Conservation (phyloP, 2,329 filamentous ascomycete species). For the Claviceps capensis region DNA sequence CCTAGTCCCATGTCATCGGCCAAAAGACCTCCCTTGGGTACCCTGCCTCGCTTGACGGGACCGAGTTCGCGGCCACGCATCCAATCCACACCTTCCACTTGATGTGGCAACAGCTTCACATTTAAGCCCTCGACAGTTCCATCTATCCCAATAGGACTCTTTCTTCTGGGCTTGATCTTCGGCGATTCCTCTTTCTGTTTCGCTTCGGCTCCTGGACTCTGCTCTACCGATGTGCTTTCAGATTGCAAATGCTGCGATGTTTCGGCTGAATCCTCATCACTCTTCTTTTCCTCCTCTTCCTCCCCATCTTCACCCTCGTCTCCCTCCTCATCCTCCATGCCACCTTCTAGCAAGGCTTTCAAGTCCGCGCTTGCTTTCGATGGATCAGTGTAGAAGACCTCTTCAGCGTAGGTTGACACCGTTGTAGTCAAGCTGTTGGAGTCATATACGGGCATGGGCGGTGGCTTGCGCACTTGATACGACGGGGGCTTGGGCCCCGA, state of each 20-base stretch:
- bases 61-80: constrained; percentile 89
- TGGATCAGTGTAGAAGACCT: constrained; percentile 53
- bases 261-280: not conserved
- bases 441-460: constrained; percentile 34
- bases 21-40: constrained; percentile 86
- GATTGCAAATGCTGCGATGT: not conserved
- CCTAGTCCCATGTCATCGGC: constrained; percentile 96
- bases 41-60: constrained; percentile 61
- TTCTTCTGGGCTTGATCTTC: constrained; percentile 9
- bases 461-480: constrained; percentile 32
- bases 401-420: constrained; percentile 20
- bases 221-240: constrained; percentile 2
- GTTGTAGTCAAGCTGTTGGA: constrained; percentile 17
- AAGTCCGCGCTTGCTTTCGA: constrained; percentile 61
- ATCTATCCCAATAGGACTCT: constrained; percentile 25
- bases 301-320: not conserved
- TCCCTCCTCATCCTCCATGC: constrained; percentile 51
- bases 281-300: not conserved
- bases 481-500: constrained; percentile 33
- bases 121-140: constrained; percentile 61
- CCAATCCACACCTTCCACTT: constrained; percentile 88
- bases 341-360: constrained; percentile 70
- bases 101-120: constrained; percentile 82
- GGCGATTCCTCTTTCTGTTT: not conserved
- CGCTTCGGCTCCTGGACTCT: constrained; percentile 10